Conservation (phyloP, 768 basidiomycete species). For the Sarcodon aspratus region DNA sequence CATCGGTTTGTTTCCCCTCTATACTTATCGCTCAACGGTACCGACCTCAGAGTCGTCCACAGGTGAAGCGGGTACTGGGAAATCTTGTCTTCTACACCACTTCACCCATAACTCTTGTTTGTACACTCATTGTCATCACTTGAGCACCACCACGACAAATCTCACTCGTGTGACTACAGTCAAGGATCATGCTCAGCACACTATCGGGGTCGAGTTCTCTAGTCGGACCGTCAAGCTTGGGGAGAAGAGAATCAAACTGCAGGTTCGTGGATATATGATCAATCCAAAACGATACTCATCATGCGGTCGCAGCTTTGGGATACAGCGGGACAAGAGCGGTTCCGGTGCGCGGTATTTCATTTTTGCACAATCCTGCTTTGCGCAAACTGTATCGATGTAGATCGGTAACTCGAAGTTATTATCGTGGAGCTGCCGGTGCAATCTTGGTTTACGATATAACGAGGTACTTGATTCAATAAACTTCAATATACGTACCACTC, state of each 20-base stretch:
- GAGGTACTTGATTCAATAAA: constrained; percentile 23
- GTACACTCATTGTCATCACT: constrained; percentile 19
- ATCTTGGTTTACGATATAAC: constrained; percentile 93
- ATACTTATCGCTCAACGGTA: constrained; percentile 3
- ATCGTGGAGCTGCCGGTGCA: constrained; percentile 87
- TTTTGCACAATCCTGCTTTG: neutral
- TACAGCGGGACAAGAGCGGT: constrained; percentile 93
- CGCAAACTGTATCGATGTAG: constrained; percentile 25
- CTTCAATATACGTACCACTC: constrained; percentile 5
- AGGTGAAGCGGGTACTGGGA: constrained; percentile 97
- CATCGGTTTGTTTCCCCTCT: constrained; percentile 48
- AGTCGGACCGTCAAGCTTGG: constrained; percentile 88
- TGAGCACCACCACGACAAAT: neutral
- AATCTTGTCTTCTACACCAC: constrained; percentile 93
- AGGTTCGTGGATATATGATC: constrained; percentile 38
- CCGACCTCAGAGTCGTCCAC: neutral
- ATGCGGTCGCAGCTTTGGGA: constrained; percentile 73
- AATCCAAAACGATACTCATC: constrained; percentile 1
- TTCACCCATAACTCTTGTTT: constrained; percentile 92
- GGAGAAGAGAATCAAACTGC: constrained; percentile 90
- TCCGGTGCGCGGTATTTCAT: constrained; percentile 40
- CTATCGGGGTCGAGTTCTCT: constrained; percentile 97
- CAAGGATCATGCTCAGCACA: constrained; percentile 94
- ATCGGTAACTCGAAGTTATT: constrained; percentile 91
- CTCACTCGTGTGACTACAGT: constrained; percentile 33